Conservation (phyloP, 768 basidiomycete genomes). For the Termitomyces sp. region DNA sequence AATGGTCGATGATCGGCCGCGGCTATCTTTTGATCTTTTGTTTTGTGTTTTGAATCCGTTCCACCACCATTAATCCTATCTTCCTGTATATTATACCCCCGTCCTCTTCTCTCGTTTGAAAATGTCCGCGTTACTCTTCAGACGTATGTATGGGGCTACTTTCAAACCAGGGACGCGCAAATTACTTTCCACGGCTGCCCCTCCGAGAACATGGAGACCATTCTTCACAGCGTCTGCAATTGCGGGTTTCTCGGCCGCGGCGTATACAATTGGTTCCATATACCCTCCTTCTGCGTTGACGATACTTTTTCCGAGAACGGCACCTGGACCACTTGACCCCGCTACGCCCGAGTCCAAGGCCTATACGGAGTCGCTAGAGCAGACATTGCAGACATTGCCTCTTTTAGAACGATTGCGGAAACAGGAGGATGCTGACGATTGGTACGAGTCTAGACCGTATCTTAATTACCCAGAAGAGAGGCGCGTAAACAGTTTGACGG, state of each 20-base stretch:
- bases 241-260: conserved; percentile 33
- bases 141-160: conserved; percentile 4
- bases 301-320: conserved; percentile 72
- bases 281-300: conserved; percentile 67
- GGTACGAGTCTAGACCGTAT: conserved; percentile 85
- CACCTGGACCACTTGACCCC: conserved; percentile 65
- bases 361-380: conserved; percentile 62
- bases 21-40: too few species aligned
- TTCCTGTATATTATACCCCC: conserved; percentile 7
- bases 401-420: conserved; percentile 41
- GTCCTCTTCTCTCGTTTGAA: not conserved
- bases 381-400: conserved; percentile 61
- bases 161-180: conserved; percentile 5
- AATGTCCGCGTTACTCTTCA: conserved; percentile 13
- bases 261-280: conserved; percentile 58
- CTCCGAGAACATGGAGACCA: conserved; percentile 21
- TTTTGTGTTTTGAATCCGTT: not conserved
- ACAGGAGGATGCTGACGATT: conserved; percentile 48
- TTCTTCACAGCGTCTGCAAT: conserved; percentile 24
- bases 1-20: not conserved
- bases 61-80: not conserved
- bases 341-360: conserved; percentile 56
- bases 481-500: conserved; percentile 79
- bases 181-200: conserved; percentile 7
- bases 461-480: conserved; percentile 63